Percentiles rank a stretch among this genome's conserved stretches.
Conservation (phyloP, 768 basidiomycete species). For the Trametes cingulata region DNA sequence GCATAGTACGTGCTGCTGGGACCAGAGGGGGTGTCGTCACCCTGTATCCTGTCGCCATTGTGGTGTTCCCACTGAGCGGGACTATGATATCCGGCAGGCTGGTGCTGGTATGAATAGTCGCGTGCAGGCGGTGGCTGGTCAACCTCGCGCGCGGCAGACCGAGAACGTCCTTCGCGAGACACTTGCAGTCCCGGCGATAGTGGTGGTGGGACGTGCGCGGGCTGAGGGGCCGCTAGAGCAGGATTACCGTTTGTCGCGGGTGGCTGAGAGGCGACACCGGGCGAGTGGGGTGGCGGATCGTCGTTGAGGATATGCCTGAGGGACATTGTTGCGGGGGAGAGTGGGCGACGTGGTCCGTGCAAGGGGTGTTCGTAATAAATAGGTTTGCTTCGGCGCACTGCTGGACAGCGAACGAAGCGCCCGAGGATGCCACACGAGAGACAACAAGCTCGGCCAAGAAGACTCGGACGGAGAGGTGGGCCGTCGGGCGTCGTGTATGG, state of each 20-base stretch:
- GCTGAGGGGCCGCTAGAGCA: constrained; percentile 13
- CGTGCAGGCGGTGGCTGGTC: constrained; percentile 35
- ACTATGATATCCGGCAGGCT: constrained; percentile 41
- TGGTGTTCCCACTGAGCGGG: constrained; percentile 42
- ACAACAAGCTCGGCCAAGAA: constrained; percentile 15
- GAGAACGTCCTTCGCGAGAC: constrained; percentile 24
- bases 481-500: constrained; percentile 10
- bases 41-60: constrained; percentile 40
- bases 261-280: constrained; percentile 36
- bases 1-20: constrained; percentile 39
- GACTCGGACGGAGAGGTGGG: constrained; percentile 1
- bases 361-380: constrained; percentile 18
- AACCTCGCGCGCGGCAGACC: constrained; percentile 23
- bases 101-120: constrained; percentile 41
- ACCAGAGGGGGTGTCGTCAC: constrained; percentile 39
- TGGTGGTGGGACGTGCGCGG: constrained; percentile 26
- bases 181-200: constrained; percentile 17
- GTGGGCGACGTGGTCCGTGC: constrained; percentile 17
- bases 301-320: constrained; percentile 81
- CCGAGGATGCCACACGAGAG: constrained; percentile 20
- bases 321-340: constrained; percentile 52
- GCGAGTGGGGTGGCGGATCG: constrained; percentile 39
- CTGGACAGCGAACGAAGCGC: constrained; percentile 23
- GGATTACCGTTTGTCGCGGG: constrained; percentile 31
- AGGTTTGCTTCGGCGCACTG: constrained; percentile 23